These are phyloP conservation scores for Candida wancherniae DNA, from an alignment of 805 yeast species.

Conservation along the genomic window DNA sequence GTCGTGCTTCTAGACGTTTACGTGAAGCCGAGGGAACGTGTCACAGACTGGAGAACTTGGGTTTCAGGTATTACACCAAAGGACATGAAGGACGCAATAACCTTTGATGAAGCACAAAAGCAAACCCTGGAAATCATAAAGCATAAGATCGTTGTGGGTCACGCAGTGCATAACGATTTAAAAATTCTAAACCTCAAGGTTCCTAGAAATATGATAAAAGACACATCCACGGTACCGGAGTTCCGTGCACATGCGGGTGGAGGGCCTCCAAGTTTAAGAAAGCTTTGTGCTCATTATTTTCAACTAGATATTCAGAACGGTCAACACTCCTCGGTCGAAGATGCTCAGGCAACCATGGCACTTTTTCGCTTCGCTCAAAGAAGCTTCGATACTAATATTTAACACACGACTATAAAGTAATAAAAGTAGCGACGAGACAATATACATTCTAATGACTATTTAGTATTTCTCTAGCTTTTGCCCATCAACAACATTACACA, in stretches of 20 bases:
- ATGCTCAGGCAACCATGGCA: slow-evolving; percentile 83
- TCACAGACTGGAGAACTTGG: slow-evolving; percentile 91
- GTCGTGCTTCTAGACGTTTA: slow-evolving; percentile 63
- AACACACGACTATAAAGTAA: neutral
- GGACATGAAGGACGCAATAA: slow-evolving; percentile 62
- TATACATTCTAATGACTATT: neutral
- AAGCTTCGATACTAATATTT: slow-evolving; percentile 48
- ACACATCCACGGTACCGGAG: slow-evolving; percentile 61
- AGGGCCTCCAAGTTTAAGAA: slow-evolving; percentile 69
- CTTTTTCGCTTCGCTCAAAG: slow-evolving; percentile 59
- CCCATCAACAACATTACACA: slow-evolving; percentile 35
- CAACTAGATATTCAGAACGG: slow-evolving; percentile 63
- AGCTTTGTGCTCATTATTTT: slow-evolving; percentile 53
- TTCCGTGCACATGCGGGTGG: slow-evolving; percentile 60
- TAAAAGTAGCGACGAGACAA: neutral
- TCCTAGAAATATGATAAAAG: slow-evolving; percentile 60
- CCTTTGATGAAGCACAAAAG: slow-evolving; percentile 63
- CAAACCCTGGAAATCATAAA: slow-evolving; percentile 21
- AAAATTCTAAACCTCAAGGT: slow-evolving; percentile 63
- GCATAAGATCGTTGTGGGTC: slow-evolving; percentile 69
- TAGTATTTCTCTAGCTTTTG: slow-evolving; percentile 26
- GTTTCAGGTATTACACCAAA: slow-evolving; percentile 79
- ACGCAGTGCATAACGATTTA: slow-evolving; percentile 77
- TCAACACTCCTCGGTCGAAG: slow-evolving; percentile 84
- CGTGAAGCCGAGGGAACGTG: slow-evolving; percentile 70